phyloP scores from a whole-genome alignment of 2,329 filamentous ascomycete species.

The Beauveria sp. region DNA sequence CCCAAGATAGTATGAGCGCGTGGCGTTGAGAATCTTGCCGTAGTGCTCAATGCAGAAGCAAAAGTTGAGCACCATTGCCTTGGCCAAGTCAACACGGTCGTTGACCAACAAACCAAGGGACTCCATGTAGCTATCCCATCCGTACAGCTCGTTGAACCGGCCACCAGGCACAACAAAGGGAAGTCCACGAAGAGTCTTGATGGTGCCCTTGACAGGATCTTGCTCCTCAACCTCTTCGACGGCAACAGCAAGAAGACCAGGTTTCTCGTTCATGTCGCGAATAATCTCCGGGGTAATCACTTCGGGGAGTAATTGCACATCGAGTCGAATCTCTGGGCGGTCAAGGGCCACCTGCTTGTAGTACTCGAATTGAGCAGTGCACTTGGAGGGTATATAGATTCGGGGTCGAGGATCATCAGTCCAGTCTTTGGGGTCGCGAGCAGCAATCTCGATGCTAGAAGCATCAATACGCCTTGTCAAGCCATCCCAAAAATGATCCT shows the following conservation, averaged over 20 bases:
- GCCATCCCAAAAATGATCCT: constrained; percentile 86
- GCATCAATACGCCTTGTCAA: constrained; percentile 86
- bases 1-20: constrained; percentile 87
- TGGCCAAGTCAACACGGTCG: constrained; percentile 77
- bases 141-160: constrained; percentile 96
- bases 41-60: constrained; percentile 98
- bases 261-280: constrained; percentile 74
- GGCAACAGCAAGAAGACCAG: constrained; percentile 80
- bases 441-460: constrained; percentile 77
- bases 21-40: constrained; percentile 96
- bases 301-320: constrained; percentile 72
- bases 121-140: constrained; percentile 99
- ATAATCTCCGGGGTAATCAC: constrained; percentile 76
- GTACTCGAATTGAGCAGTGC: constrained; percentile 82
- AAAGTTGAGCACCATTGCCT: constrained; percentile 93
- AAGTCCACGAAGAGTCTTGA: constrained; percentile 66
- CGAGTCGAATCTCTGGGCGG: constrained; percentile 74
- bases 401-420: constrained; percentile 80
- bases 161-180: constrained; percentile 97
- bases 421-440: constrained; percentile 91
- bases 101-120: constrained; percentile 82
- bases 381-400: constrained; percentile 81
- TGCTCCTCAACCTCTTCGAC: constrained; percentile 68
- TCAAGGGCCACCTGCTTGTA: constrained; percentile 74
- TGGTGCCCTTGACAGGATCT: constrained; percentile 43